These are phyloP conservation scores for Epithemia pelagica DNA, from an alignment of 108 stramenopile species.

Conservation along the genomic window DNA sequence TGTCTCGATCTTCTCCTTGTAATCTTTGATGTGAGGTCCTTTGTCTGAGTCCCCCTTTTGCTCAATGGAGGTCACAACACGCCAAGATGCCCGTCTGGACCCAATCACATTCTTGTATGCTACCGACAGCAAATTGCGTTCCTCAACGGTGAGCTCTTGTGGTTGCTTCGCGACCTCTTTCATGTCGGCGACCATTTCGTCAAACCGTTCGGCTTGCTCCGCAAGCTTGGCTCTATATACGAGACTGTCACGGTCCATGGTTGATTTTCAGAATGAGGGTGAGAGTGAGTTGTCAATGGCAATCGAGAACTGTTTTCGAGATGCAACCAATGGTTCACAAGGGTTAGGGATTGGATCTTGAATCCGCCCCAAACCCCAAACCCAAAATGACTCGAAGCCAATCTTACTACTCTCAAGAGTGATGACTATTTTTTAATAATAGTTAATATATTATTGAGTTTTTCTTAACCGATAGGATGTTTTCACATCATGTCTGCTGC, in stretches of 20 bases:
- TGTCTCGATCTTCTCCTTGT: conserved; percentile 91
- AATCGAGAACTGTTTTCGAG: too few species aligned
- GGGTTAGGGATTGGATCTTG: too few species aligned
- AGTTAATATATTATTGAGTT: too few species aligned
- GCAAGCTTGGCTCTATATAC: conserved; percentile 99
- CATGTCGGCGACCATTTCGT: conserved; percentile 96
- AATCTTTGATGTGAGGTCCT: conserved; percentile 92
- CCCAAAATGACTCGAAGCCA: too few species aligned
- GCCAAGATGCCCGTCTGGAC: conserved; percentile 98
- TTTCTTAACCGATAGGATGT: too few species aligned
- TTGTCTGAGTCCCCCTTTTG: conserved; percentile 96
- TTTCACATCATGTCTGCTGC: too few species aligned
- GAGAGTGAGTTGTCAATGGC: too few species aligned
- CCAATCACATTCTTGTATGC: conserved; percentile 99
- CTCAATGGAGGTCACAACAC: conserved; percentile 99
- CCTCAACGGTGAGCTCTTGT: conserved; percentile 98
- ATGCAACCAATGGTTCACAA: too few species aligned
- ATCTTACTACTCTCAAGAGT: too few species aligned
- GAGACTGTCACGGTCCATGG: conserved; percentile 85
- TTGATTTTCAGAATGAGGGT: conserved; percentile 9
- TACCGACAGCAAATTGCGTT: conserved; percentile 97
- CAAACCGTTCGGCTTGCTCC: conserved; percentile 98
- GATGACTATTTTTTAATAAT: too few species aligned
- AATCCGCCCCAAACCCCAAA: too few species aligned
- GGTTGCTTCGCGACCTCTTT: conserved; percentile 97